Base-by-base conservation (phyloP, 495 filamentous ascomycete species). In the Penicillium psychrofluorescens region DNA sequence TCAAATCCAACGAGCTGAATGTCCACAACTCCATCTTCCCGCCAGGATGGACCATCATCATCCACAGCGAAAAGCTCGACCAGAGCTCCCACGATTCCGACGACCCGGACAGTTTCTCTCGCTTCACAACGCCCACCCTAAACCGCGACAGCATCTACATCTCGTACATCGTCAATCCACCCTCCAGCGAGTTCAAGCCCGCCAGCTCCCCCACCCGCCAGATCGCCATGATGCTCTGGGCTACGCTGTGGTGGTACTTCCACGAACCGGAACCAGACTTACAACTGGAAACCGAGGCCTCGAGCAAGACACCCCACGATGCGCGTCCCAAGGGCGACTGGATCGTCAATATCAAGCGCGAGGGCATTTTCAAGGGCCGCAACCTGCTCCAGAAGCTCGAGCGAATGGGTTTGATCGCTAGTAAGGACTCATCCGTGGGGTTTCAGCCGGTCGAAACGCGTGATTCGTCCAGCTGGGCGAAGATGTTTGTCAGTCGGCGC, bases 181-280 rank as follows among this genome's bases (percentile, higher is more conserved):
- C 83, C 38, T 85, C 71, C 53, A 77, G 59, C 52, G 87, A 95
- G 37, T 94, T 83, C 73, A 87, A 86, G 51, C 81, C 88, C 1
- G 75, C 79, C 9, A 78, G 64, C 22, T 94, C 88, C 37, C 88
- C 86, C 1, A 90, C 88, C 0, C 71, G 90, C 29, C 86, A 90
- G 64, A 83, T 95, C 45, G 90, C 90, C 45, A 86, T 95, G 86
- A 91, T 95, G 87, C 77, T 97, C 7, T 98, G 91, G 89, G 80
- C 87, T 27, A 90, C 87, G 1, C 66, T 97, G 29, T 94, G 84
- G 64, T 97, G 94, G 94, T 98, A 97, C 67, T 98, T 97, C 59
- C 90, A 96, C 46, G 67, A 76, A 53, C 61, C 66, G 0, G 56
- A 69, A 35, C 74, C 74, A 1, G 67, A 76, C 34, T 55, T 63